Conservation (phyloP, 345 rosid genomes). For the Eutrema japonicum region DNA sequence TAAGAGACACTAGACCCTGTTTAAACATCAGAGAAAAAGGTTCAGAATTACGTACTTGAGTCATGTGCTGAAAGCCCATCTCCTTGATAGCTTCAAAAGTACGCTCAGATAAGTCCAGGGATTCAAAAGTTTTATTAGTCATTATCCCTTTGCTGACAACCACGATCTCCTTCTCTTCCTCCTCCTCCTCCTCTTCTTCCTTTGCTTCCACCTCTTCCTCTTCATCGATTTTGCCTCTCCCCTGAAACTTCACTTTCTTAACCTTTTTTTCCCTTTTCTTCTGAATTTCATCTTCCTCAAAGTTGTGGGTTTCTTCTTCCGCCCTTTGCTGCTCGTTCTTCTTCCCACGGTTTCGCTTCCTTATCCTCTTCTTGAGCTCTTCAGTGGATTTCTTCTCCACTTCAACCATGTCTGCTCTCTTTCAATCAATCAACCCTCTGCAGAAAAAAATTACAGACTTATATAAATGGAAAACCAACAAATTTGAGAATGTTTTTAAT, state of each 20-base stretch:
- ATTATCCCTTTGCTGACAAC: conserved; percentile 68
- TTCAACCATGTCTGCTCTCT: conserved; percentile 41
- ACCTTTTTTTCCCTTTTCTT: conserved; percentile 30
- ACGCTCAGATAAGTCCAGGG: conserved; percentile 67
- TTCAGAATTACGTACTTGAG: conserved; percentile 58
- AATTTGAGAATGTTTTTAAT: background rate
- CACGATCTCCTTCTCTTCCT: conserved; percentile 36
- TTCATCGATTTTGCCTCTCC: conserved; percentile 25
- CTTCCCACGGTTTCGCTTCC: conserved; percentile 52
- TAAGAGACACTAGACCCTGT: background rate
- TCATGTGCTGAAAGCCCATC: conserved; percentile 80
- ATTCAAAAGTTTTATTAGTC: conserved; percentile 76
- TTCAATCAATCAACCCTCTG: conserved; percentile 32
- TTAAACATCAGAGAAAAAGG: background rate
- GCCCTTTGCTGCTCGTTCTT: conserved; percentile 27
- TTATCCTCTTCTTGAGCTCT: conserved; percentile 48
- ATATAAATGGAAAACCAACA: background rate
- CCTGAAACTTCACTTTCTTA: conserved; percentile 40
- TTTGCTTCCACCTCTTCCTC: conserved; percentile 38
- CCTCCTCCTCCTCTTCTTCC: conserved; percentile 28
- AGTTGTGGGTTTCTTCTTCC: conserved; percentile 31
- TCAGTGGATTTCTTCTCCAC: conserved; percentile 39
- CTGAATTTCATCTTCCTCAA: conserved; percentile 27
- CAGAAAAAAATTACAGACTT: background rate
- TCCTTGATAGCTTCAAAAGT: conserved; percentile 71